Base-by-base conservation (phyloP, 139 green algal genomes). In the Chlorella sorokiniana region DNA sequence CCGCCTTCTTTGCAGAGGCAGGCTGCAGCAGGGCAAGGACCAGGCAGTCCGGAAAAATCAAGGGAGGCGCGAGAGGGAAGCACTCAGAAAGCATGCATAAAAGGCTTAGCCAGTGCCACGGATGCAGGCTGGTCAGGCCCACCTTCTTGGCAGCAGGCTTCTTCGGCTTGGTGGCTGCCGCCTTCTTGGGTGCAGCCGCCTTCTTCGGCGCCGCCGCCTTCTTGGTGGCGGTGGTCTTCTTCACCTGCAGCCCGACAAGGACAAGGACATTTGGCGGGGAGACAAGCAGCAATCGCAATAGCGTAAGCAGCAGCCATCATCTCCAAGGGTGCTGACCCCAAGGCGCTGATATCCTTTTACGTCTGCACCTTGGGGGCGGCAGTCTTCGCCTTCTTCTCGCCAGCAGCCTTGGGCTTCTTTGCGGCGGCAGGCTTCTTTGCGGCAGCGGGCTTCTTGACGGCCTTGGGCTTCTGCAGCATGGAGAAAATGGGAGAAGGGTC, bases 161-260 rank as follows among this genome's bases (percentile, higher is more conserved):
- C 48, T 59, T 59, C 14, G 48, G 14, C 16, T 11, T 16, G 48
- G 48, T 88, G 73, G 88, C 56, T 27, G 88, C 83, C 77, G 88
- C 83, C 82, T 89, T 88, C 33, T 86, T 84, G 38, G 87, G 52
- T 9, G 85, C 51, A 22, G 73, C 31, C 70, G 40, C 65, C 0
- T 75, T 76, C 9, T 87, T 87, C 37, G 86, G 77, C 38, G 84
- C 77, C 37, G 83, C 64, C 65, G 68, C 40, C 68, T 56, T 74
- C 37, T 61, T 61, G 69, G 69, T 82, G 37, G 83, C 22, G 1
- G 84, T 52, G 29, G 68, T 56, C 52, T 84, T 84, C 79, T 84
- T 84, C 3, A 76, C 69, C 69, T 77, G 42, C 25, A 4, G 73
- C 6, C 27, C 31, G 9, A 38, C 3, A 38, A 7, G 62, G 31